phyloP scores from a whole-genome alignment of 2,329 filamentous ascomycete species.

The Xylaria sp. region DNA sequence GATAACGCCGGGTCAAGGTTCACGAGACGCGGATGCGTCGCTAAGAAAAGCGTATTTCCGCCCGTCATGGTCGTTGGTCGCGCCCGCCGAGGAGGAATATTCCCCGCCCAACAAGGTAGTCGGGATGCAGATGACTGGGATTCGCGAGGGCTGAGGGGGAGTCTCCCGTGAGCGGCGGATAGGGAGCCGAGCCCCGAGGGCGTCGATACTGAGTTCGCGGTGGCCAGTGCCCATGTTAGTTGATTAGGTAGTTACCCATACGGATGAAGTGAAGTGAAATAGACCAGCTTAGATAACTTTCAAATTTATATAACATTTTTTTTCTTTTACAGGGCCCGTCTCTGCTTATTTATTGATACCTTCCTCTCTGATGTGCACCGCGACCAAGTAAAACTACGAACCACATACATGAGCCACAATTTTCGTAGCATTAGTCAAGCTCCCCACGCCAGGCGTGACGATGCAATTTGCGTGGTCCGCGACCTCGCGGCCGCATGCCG shows the following conservation, averaged over 20 bases:
- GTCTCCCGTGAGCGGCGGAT: constrained; percentile 37
- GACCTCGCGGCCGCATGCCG: constrained; percentile 63
- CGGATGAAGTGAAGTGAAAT: not conserved
- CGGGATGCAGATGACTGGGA: constrained; percentile 50
- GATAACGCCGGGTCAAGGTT: constrained; percentile 66
- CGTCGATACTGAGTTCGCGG: constrained; percentile 58
- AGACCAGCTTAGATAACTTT: not conserved
- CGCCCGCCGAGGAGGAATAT: constrained; percentile 48
- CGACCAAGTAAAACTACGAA: not conserved
- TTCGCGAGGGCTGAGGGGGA: constrained; percentile 39
- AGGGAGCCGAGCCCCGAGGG: constrained; percentile 36
- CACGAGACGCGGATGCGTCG: constrained; percentile 58
- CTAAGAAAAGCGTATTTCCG: constrained; percentile 48
- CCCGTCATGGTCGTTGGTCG: constrained; percentile 43
- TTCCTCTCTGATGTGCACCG: not conserved
- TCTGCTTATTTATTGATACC: not conserved
- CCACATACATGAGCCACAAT: constrained; percentile 54
- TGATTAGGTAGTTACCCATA: no score
- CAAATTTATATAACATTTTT: no score
- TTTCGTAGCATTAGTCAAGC: constrained; percentile 66
- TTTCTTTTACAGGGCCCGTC: not conserved
- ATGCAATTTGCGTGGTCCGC: constrained; percentile 60
- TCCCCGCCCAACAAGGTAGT: constrained; percentile 52
- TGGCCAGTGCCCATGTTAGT: constrained; percentile 46
- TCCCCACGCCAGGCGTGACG: constrained; percentile 64